These are phyloP conservation scores for Tylopilus rubrobrunneus DNA, from an alignment of 768 basidiomycete genomes.

Conservation along the genomic window DNA sequence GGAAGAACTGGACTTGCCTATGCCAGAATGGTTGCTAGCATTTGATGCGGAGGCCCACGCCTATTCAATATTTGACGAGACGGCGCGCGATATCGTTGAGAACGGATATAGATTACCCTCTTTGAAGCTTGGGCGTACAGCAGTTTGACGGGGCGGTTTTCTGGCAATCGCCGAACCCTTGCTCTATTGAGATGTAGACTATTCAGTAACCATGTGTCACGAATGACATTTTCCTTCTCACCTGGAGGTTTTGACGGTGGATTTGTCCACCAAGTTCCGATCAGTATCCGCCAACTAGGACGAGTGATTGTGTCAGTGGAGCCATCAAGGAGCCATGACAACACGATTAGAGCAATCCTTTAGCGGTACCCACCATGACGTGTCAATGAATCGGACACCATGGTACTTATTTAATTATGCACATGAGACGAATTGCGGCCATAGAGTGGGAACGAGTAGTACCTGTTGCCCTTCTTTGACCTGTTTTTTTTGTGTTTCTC, in stretches of 20 bases:
- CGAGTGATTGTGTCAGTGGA: constrained; percentile 1
- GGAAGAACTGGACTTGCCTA: constrained; percentile 15
- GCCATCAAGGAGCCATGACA: neutral
- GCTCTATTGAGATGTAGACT: constrained; percentile 4
- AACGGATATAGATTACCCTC: constrained; percentile 23
- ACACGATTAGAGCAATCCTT: constrained; percentile 6
- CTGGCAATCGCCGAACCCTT: constrained; percentile 10
- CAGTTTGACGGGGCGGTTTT: constrained; percentile 5
- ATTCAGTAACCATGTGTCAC: constrained; percentile 10
- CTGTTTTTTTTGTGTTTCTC: neutral
- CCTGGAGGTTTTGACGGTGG: neutral
- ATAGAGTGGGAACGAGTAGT: constrained; percentile 13
- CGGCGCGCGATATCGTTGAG: constrained; percentile 18
- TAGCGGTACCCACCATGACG: neutral
- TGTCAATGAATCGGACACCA: neutral
- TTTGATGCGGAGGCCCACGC: constrained; percentile 29
- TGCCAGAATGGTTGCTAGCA: constrained; percentile 28
- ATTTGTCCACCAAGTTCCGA: constrained; percentile 17
- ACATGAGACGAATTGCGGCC: constrained; percentile 12
- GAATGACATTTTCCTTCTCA: constrained; percentile 13
- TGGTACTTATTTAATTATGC: constrained; percentile 8
- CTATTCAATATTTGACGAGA: constrained; percentile 17
- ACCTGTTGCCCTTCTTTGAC: constrained; percentile 6
- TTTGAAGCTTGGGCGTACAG: constrained; percentile 3
- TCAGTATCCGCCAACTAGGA: constrained; percentile 20